A percentile compares a stretch with the other conserved stretches of the same genome.
These are phyloP conservation scores for Quercus rubra DNA, from an alignment of 306 rosid genomes.

Conservation along the genomic window DNA sequence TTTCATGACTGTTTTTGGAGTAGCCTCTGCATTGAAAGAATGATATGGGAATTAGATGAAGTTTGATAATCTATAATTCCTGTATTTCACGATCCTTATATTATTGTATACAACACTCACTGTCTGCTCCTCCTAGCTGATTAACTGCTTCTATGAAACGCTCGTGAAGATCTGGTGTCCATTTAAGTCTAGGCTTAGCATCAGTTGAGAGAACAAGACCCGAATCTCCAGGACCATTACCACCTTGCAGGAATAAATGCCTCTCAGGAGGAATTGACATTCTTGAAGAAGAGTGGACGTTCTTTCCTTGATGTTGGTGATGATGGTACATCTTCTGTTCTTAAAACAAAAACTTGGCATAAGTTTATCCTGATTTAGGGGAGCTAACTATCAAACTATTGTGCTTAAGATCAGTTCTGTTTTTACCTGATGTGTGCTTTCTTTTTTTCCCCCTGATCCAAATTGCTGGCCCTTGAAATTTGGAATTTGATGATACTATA, in stretches of 20 bases:
- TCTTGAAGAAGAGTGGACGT: conserved; percentile 50
- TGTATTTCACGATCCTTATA: not conserved
- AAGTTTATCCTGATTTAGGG: conserved; percentile 16
- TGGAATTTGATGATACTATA: conserved; percentile 23
- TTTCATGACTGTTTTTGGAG: conserved; percentile 87
- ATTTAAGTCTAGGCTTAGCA: conserved; percentile 87
- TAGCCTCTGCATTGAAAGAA: conserved; percentile 63
- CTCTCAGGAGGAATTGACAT: conserved; percentile 62
- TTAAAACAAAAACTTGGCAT: conserved; percentile 10
- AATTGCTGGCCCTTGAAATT: conserved; percentile 24
- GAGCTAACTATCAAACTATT: conserved; percentile 10
- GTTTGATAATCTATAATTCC: conserved; percentile 1
- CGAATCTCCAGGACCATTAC: conserved; percentile 62
- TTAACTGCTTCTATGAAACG: conserved; percentile 83
- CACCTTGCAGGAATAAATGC: conserved; percentile 71
- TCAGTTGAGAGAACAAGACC: conserved; percentile 87
- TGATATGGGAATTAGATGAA: conserved; percentile 7
- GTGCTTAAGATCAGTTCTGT: conserved; percentile 17
- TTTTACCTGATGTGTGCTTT: conserved; percentile 27
- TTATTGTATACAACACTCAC: conserved; percentile 38
- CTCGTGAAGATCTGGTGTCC: conserved; percentile 87
- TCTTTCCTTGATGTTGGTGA: conserved; percentile 54
- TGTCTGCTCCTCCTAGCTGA: conserved; percentile 85
- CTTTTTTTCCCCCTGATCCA: conserved; percentile 6
- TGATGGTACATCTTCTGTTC: conserved; percentile 53